These are phyloP conservation scores for Nicotiana rustica DNA, from an alignment of 305 asterid genomes.

Conservation along the genomic window DNA sequence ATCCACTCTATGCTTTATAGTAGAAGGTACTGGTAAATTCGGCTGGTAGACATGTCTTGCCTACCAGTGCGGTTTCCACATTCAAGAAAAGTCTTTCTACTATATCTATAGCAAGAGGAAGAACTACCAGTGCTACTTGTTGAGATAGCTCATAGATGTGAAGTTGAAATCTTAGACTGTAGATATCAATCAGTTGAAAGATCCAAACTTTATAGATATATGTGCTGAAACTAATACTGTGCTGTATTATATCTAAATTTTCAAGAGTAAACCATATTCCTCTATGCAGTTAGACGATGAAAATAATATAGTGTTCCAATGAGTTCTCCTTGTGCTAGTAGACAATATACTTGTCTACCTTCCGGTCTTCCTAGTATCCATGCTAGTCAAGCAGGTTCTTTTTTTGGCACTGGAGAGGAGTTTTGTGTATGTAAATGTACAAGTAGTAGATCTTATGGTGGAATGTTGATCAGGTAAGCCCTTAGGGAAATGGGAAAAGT, in stretches of 20 bases:
- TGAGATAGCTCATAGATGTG: too few species aligned
- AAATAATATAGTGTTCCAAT: not conserved
- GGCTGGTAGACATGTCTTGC: constrained; percentile 8
- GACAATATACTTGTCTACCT: not conserved
- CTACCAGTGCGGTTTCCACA: not conserved
- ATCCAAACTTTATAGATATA: not conserved
- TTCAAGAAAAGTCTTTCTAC: too few species aligned
- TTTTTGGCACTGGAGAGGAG: not conserved
- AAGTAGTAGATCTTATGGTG: constrained; percentile 23
- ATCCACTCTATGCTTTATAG: not conserved
- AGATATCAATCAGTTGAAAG: not conserved
- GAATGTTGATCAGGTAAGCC: constrained; percentile 19
- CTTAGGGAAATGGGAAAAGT: not conserved
- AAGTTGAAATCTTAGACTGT: not conserved
- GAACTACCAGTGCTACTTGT: too few species aligned
- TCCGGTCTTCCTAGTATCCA: constrained; percentile 27
- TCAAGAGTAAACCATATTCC: not conserved
- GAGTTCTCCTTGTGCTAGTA: not conserved
- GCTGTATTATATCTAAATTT: not conserved
- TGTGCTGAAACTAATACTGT: not conserved
- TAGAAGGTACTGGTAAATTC: not conserved
- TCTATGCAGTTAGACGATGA: not conserved
- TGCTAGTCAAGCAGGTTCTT: constrained; percentile 12
- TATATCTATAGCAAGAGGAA: too few species aligned
- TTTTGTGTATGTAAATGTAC: constrained; percentile 14